phyloP scores from a whole-genome alignment of 495 filamentous ascomycete species.

The Tirmania nivea region DNA sequence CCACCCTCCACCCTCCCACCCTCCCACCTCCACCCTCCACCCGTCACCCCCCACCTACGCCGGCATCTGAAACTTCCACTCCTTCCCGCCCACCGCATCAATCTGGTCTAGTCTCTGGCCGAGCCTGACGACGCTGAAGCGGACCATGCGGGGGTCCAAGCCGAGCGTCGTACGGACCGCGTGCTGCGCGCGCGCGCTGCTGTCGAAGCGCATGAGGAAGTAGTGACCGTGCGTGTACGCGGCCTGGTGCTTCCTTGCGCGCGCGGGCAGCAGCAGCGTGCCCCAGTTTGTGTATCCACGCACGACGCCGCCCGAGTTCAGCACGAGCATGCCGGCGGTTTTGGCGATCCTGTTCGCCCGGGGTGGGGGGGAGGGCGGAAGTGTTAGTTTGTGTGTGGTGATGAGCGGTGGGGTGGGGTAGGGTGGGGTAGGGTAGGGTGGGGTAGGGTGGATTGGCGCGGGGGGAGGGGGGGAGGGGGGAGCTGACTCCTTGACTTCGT shows the following conservation, averaged over 20 bases:
- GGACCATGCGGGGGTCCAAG: conserved; percentile 81
- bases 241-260: conserved; percentile 53
- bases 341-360: conserved; percentile 39
- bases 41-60: too few species aligned
- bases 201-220: conserved; percentile 93
- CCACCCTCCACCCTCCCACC: too few species aligned
- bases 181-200: conserved; percentile 44
- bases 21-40: too few species aligned
- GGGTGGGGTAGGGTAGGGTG: conserved; percentile 60
- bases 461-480: not conserved
- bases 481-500: not conserved
- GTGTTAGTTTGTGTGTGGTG: conserved; percentile 2
- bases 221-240: conserved; percentile 70
- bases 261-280: conserved; percentile 56
- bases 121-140: conserved; percentile 66
- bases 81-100: not conserved
- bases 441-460: not conserved
- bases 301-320: conserved; percentile 69
- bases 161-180: conserved; percentile 49
- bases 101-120: conserved; percentile 30
- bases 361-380: not conserved
- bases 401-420: conserved; percentile 29
- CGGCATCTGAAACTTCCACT: not conserved
- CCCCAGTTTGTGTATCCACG: conserved; percentile 92
- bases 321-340: conserved; percentile 62